Percentiles rank a stretch among this genome's conserved stretches.
These are phyloP conservation scores for Silene vulgaris DNA, from an alignment of 179 eudicot genomes.

Conservation along the genomic window DNA sequence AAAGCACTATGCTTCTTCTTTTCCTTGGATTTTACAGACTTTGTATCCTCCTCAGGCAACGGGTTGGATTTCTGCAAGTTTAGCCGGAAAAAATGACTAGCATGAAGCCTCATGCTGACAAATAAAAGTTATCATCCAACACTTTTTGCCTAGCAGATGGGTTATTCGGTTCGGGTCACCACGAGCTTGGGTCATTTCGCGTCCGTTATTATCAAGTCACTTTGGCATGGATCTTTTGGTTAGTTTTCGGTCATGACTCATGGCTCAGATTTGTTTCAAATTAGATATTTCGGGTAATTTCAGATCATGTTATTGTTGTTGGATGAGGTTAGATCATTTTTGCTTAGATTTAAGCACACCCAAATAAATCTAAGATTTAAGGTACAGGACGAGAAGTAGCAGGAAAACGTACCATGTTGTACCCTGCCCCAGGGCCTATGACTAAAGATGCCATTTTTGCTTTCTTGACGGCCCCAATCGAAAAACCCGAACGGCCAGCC, in stretches of 20 bases:
- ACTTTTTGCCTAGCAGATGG: background rate
- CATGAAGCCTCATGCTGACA: background rate
- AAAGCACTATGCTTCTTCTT: slow-evolving; percentile 45
- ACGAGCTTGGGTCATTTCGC: background rate
- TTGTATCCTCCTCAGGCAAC: slow-evolving; percentile 44
- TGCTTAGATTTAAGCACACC: background rate
- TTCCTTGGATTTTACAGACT: slow-evolving; percentile 32
- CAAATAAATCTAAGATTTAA: background rate
- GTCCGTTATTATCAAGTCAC: background rate
- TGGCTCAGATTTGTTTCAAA: too few relatives aligned
- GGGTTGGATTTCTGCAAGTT: slow-evolving; percentile 78
- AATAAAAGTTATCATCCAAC: background rate
- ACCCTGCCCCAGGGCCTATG: slow-evolving; percentile 89
- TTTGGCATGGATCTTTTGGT: background rate
- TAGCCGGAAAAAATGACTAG: background rate
- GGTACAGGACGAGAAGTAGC: background rate
- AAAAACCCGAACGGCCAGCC: slow-evolving; percentile 67
- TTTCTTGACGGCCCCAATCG: slow-evolving; percentile 66
- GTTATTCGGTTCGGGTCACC: background rate
- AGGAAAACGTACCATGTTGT: slow-evolving; percentile 61
- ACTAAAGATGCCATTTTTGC: slow-evolving; percentile 48
- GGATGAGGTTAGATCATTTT: background rate
- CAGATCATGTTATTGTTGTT: background rate
- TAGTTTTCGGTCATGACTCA: background rate
- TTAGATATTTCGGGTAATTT: background rate